A percentile compares a stretch with the other conserved stretches of the same genome.
Evolutionary conservation across 805 yeast genomes (phyloP).

Genomic region (Grigorovia humatica): DNA sequence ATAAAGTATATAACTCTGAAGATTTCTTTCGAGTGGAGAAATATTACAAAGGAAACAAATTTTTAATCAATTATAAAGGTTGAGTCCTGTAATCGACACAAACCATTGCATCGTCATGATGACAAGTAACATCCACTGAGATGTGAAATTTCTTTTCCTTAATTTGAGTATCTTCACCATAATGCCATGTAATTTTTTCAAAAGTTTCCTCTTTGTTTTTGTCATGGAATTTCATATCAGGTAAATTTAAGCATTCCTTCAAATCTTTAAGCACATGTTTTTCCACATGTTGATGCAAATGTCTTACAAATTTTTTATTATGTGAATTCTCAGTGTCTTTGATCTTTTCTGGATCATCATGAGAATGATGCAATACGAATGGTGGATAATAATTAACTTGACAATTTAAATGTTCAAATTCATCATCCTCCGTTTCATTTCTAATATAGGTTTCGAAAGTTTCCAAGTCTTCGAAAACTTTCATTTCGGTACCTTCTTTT

Average conservation of each 20-base stretch:
- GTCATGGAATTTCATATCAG: constrained; percentile 41
- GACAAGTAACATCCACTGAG: constrained; percentile 53
- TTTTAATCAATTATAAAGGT: constrained; percentile 24
- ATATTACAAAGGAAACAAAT: no score
- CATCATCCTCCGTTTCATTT: constrained; percentile 71
- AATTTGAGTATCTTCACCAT: constrained; percentile 47
- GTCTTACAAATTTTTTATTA: constrained; percentile 61
- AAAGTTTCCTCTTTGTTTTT: constrained; percentile 39
- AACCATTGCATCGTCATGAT: constrained; percentile 56
- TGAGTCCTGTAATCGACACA: constrained; percentile 54
- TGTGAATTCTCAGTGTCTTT: constrained; percentile 65
- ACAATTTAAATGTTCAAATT: constrained; percentile 58
- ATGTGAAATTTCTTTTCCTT: constrained; percentile 56
- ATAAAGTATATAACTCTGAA: no score
- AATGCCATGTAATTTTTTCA: constrained; percentile 53
- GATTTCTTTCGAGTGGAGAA: no score
- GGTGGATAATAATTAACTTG: constrained; percentile 64
- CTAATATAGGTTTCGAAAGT: constrained; percentile 55
- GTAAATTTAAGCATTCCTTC: constrained; percentile 45
- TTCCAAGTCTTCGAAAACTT: constrained; percentile 52
- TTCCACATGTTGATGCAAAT: constrained; percentile 65
- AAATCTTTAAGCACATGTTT: constrained; percentile 64
- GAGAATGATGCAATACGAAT: constrained; percentile 55
- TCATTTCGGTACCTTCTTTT: constrained; percentile 24
- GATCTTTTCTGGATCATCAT: constrained; percentile 60